Evolutionary conservation across 108 stramenopile genomes (phyloP), one percentile per base, ranked within the genome.

Genomic region (Conticribra guillardii): DNA sequence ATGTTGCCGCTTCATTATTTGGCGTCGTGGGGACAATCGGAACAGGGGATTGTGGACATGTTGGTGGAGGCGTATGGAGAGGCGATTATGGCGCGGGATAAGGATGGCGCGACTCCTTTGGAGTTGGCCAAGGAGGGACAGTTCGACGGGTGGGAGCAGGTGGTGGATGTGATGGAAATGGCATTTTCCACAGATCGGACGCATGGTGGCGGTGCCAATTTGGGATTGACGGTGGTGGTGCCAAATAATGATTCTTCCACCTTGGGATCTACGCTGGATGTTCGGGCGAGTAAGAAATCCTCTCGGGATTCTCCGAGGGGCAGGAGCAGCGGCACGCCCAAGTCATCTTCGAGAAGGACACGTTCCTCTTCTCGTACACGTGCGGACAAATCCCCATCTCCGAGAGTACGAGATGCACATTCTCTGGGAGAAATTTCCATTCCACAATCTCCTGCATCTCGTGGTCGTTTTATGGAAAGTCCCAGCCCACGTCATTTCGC

Each of bases 1-100:
- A 75, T 75, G 74, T 41, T 67, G 23, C 59, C 74, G 0, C 29
- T 75, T 18, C 74, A 75, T 33, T 75, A 75, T 31, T 27, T 75
- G n/a, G 66, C 55, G 28, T 32, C 32, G 16, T 75, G 41, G 41
- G 74, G 74, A 32, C 64, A 31, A 19, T 51, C 24, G 21, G 74
- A 67, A 27, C 47, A 45, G 32, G 60, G 58, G 11, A 41, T 60
- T 37, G 59, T 68, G 8, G 67, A 75, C 4, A 4, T 75, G 59
- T 4, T 75, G 24, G 8, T 75, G 32, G 2, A 46, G 37, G 41
- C 18, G 28, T 17, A 44, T 34, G 51, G 15, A 9, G 74, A 75
- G 18, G 58, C 54, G 32, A 32, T 61, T 7, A 22, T 17, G 41
- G 45, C 31, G 33, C 31, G 46, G 37, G 63, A 67, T 26, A 18